Evolutionary conservation across 2,329 filamentous ascomycete genomes (phyloP).

Genomic region (Byssoonygena ceratinophila): DNA sequence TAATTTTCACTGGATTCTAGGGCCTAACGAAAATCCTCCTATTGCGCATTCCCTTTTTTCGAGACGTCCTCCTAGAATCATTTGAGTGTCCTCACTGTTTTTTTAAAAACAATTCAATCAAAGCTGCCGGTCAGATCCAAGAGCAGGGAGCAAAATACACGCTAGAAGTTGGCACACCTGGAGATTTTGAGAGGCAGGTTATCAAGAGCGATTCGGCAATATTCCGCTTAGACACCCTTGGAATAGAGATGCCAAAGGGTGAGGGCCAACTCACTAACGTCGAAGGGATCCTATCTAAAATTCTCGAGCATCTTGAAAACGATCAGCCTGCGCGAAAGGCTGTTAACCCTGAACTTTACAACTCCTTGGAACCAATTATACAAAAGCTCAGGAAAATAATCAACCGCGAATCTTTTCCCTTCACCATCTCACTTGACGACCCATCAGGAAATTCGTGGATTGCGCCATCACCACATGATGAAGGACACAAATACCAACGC

Average conservation of each 20-base stretch:
- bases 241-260: conserved; percentile 84
- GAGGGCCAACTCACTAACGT: conserved; percentile 88
- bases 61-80: conserved; percentile 94
- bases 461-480: conserved; percentile 63
- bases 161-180: conserved; percentile 59
- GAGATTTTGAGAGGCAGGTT: conserved; percentile 74
- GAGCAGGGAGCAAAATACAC: conserved; percentile 77
- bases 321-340: conserved; percentile 75
- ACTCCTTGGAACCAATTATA: conserved; percentile 69
- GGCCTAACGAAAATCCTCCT: conserved; percentile 78
- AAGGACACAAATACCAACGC: conserved; percentile 82
- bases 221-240: conserved; percentile 80
- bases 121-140: conserved; percentile 84
- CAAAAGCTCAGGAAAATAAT: conserved; percentile 65
- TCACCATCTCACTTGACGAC: conserved; percentile 80
- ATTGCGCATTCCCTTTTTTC: conserved; percentile 91
- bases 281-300: conserved; percentile 70
- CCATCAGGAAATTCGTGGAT: conserved; percentile 95
- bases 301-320: conserved; percentile 68
- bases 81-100: conserved; percentile 85
- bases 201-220: conserved; percentile 83
- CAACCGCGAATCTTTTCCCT: conserved; percentile 66
- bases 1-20: conserved; percentile 35
- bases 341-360: conserved; percentile 64
- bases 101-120: conserved; percentile 86